Evolutionary conservation across 306 rosid species (phyloP).

Genomic region (Inga leiocalycina): DNA sequence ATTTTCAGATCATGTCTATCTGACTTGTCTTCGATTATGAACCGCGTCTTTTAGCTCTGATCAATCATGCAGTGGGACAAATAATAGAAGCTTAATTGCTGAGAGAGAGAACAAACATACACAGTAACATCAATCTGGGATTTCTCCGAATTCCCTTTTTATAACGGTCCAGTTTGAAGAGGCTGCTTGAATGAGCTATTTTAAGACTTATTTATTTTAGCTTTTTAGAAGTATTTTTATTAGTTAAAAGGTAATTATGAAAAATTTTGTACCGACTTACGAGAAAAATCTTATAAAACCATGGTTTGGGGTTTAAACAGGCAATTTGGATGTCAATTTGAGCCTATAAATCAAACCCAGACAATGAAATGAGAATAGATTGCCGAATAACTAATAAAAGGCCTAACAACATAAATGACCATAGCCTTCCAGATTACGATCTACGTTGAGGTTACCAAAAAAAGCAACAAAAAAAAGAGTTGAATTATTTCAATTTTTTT

Average conservation of each 20-base stretch:
- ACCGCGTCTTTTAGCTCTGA: not conserved
- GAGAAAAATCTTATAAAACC: no score
- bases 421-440: no score
- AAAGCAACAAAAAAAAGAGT: no score
- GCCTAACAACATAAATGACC: not conserved
- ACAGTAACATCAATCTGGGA: not conserved
- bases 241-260: fast-evolving
- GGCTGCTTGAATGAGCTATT: not conserved
- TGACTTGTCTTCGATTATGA: not conserved
- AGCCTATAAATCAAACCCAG: not conserved
- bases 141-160: not conserved
- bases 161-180: no score
- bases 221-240: no score
- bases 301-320: no score
- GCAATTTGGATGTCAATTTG: not conserved
- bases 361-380: not conserved
- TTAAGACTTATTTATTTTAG: no score
- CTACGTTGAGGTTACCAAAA: no score
- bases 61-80: not conserved
- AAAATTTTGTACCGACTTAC: no score
- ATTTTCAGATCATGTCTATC: not conserved
- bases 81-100: not conserved
- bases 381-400: not conserved
- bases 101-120: not conserved
- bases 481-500: no score